Base-by-base conservation (phyloP, 2,329 filamentous ascomycete genomes). In the Clarireedia paspali region DNA sequence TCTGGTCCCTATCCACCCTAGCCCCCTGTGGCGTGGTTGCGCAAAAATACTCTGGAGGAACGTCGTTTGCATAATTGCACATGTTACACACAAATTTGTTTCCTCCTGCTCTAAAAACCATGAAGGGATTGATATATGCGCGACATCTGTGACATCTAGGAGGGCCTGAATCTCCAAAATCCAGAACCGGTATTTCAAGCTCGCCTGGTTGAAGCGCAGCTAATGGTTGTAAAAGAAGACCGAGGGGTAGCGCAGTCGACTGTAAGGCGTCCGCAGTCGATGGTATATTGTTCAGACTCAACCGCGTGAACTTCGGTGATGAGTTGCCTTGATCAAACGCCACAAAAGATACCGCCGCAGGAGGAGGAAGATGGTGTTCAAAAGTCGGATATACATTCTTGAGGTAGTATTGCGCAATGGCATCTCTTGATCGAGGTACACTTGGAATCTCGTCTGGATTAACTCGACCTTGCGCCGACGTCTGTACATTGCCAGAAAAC, bases 81-180 rank as follows among this genome's bases (percentile, higher is more conserved):
- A 99, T 89, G 69, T 99, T 99, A 76, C 94, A 99, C 52, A 96
- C 90, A 70, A 96, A 95, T 70, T 95, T 96, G 74, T 92, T 96
- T 56, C 94, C 94, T 39, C 92, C 92, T 15, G 88, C 87, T 57
- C 88, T 83, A 78, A 99, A 99, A 68, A 91, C 88, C 94, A 99
- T 97, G 70, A 99, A 99, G 1, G 94, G 94, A 68, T 99, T 99
- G 74, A 99, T 95, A 73, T 99, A 99, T 14, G 92, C 88, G 68
- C 94, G 82, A 75, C 94, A 99, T 73, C 94, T 81, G 66, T 89
- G 84, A 73, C 94, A 99, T 70, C 94, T 83, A 23, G 94, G 94
- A 42, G 94, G 94, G 0, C 94, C 94, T 40, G 76, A 75, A 44
- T 96, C 91, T 49, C 94, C 94, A 77, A 97, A 99, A 73, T 99